Evolutionary conservation across 306 rosid species (phyloP).

Genomic region (Glycine soja): DNA sequence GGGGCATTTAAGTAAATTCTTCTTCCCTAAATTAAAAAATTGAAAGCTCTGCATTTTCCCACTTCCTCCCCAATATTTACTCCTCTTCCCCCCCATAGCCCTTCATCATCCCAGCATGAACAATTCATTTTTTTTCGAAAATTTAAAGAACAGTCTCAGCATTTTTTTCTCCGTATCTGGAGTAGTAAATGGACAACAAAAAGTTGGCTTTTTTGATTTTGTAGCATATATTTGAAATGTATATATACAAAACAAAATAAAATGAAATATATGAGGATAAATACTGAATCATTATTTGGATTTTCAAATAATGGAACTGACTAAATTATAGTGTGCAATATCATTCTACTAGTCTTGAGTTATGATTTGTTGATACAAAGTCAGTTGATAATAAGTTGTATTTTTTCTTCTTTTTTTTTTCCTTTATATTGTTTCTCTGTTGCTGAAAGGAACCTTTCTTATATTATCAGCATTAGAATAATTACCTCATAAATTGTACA

Average conservation of each 20-base stretch:
- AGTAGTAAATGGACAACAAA: not conserved
- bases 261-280: not conserved
- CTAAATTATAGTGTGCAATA: not conserved
- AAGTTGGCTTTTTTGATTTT: not conserved
- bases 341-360: constrained; percentile 18
- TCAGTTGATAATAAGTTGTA: not conserved
- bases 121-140: not conserved
- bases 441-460: constrained; percentile 5
- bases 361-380: constrained; percentile 12
- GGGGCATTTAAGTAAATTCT: not conserved
- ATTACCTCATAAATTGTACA: constrained; percentile 18
- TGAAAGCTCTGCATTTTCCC: not conserved
- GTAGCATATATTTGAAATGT: not conserved
- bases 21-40: not conserved
- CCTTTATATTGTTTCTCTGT: constrained; percentile 9
- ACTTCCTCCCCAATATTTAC: not conserved
- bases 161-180: not conserved
- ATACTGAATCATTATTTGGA: not conserved
- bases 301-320: constrained; percentile 5
- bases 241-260: not conserved
- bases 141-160: not conserved
- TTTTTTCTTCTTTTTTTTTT: too few species aligned
- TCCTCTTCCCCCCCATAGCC: not conserved
- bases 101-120: not conserved
- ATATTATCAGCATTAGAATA: constrained; percentile 14